A percentile compares a stretch with the other conserved stretches of the same genome.
These are phyloP conservation scores for Leccinum subtestaceum DNA, from an alignment of 768 basidiomycete species.

Conservation along the genomic window DNA sequence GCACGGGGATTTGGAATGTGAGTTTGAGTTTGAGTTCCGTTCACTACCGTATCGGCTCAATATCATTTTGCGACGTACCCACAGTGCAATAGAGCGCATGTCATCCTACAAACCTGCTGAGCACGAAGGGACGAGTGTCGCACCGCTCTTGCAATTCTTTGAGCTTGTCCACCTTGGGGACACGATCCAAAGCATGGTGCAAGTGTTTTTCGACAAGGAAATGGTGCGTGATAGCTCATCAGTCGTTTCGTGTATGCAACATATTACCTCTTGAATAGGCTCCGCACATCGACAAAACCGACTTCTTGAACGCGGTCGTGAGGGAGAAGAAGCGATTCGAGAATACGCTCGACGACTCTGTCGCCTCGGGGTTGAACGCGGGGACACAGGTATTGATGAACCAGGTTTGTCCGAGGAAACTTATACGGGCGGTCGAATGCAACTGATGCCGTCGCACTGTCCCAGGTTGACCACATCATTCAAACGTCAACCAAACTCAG, in stretches of 20 bases:
- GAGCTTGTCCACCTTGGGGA: slow-evolving; percentile 97
- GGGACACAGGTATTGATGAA: slow-evolving; percentile 96
- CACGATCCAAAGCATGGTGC: slow-evolving; percentile 95
- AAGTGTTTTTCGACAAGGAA: slow-evolving; percentile 98
- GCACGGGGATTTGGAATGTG: slow-evolving; percentile 74
- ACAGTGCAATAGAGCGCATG: slow-evolving; percentile 89
- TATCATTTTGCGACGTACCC: background rate
- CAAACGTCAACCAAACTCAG: slow-evolving; percentile 75
- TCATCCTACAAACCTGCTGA: slow-evolving; percentile 84
- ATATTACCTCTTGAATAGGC: slow-evolving; percentile 42
- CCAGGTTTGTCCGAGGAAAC: slow-evolving; percentile 51
- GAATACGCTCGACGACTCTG: slow-evolving; percentile 86
- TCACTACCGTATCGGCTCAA: background rate
- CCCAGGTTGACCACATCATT: slow-evolving; percentile 91
- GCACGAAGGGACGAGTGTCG: slow-evolving; percentile 79
- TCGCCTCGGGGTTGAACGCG: slow-evolving; percentile 90
- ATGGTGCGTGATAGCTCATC: slow-evolving; percentile 49
- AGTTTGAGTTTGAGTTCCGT: slow-evolving; percentile 23
- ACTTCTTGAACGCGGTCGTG: slow-evolving; percentile 90
- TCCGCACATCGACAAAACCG: slow-evolving; percentile 85
- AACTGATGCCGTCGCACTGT: slow-evolving; percentile 1
- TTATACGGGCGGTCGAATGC: background rate
- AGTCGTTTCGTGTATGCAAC: background rate
- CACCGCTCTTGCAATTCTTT: slow-evolving; percentile 94
- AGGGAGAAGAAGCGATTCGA: slow-evolving; percentile 98